phyloP scores from a whole-genome alignment of 805 yeast genomes.

The Torulaspora quercuum region DNA sequence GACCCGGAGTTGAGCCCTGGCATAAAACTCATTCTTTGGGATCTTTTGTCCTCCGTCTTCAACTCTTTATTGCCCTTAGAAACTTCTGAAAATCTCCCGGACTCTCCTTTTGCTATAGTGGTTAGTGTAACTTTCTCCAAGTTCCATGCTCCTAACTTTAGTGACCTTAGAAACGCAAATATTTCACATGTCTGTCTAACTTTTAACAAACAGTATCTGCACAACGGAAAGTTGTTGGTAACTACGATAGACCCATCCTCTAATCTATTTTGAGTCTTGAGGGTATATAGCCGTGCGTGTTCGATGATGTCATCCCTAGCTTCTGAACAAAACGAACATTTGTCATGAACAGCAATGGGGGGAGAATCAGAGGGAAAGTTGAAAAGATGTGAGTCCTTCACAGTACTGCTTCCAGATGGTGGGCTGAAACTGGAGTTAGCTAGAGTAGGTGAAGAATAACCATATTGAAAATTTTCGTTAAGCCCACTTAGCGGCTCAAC shows the following conservation, averaged over 20 bases:
- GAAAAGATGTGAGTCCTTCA: constrained; percentile 39
- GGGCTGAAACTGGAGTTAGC: constrained; percentile 3
- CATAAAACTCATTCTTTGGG: constrained; percentile 31
- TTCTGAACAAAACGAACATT: constrained; percentile 87
- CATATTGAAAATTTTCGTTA: constrained; percentile 64
- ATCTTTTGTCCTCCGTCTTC: constrained; percentile 23
- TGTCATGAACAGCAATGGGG: constrained; percentile 70
- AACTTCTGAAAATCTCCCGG: constrained; percentile 18
- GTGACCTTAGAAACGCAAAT: constrained; percentile 67
- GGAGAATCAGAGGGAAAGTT: constrained; percentile 48
- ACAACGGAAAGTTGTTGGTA: constrained; percentile 57
- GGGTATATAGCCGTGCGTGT: constrained; percentile 71
- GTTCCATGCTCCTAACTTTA: constrained; percentile 60
- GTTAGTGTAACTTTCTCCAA: constrained; percentile 41
- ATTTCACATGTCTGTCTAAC: constrained; percentile 81
- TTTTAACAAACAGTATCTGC: constrained; percentile 76
- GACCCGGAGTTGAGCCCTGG: constrained; percentile 20
- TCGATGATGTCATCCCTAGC: constrained; percentile 62
- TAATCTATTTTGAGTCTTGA: constrained; percentile 46
- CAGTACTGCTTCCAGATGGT: constrained; percentile 2
- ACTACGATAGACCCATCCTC: constrained; percentile 32
- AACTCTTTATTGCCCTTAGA: constrained; percentile 6
- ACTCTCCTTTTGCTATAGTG: constrained; percentile 19
- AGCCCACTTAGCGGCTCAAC: constrained; percentile 85
- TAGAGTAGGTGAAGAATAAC: constrained; percentile 17